Evolutionary conservation across 179 eudicot species (phyloP), one percentile per base, ranked within the genome.

Genomic region (Carnegiea gigantea): DNA sequence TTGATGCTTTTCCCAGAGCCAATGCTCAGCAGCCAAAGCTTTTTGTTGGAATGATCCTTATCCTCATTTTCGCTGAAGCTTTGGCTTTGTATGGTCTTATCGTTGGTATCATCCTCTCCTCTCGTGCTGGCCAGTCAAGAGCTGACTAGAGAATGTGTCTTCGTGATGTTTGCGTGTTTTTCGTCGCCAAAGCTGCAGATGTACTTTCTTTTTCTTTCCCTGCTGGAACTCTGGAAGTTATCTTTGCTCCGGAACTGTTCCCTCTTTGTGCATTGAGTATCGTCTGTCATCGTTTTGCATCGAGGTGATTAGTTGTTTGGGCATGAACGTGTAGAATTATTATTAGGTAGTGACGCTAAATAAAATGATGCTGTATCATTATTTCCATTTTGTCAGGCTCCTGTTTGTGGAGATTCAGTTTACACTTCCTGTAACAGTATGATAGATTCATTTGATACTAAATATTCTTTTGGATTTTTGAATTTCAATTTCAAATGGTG

Each of bases 11-110:
- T 80, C 80, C 21, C 91, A 93, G 95, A 82, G 97, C 97, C 30
- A 92, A 93, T 77, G 97, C 97, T 80, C 97, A 93, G 67, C 97
- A 93, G 80, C 97, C 95, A 82, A 93, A 93, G 86, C 97, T 93
- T 76, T 93, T 93, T 40, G 97, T 93, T 73, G 95, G 97, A 73
- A 93, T 92, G 97, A 92, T 92, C 76, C 93, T 92, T 49, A 92
- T 92, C 73, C 97, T 92, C 85, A 92, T 92, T 84, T 91, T 92
- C 38, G 97, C 95, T 71, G 97, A 92, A 88, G 95, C 97, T 36
- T 86, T 92, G 85, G 95, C 95, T 78, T 88, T 93, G 75, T 93
- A 93, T 21, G 97, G 97, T 73, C 95, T 93, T 26, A 93, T 93
- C 75, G 95, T 93, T 0, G 97, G 97, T 26, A 93, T 93, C 86